Conservation (phyloP, 805 yeast species). For the Torulaspora indica region DNA sequence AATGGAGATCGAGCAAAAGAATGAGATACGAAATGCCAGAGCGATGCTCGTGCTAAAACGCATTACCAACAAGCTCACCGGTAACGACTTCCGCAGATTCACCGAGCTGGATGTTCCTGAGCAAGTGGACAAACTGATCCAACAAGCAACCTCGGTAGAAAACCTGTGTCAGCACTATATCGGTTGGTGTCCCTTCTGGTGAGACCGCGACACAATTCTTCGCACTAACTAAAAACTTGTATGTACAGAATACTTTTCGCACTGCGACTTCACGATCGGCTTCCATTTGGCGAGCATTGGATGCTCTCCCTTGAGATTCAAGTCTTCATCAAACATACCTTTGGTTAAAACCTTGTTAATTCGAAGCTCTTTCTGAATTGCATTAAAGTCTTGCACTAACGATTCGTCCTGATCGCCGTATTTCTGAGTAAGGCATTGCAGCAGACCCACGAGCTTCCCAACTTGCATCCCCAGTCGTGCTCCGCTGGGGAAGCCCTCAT, state of each 20-base stretch:
- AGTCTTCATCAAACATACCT: slow-evolving; percentile 49
- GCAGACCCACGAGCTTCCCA: slow-evolving; percentile 58
- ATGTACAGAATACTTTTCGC: slow-evolving; percentile 16
- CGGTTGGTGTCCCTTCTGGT: slow-evolving; percentile 99
- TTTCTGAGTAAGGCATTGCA: slow-evolving; percentile 36
- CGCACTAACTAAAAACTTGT: slow-evolving; percentile 6
- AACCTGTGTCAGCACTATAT: slow-evolving; percentile 93
- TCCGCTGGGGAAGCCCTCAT: slow-evolving; percentile 72
- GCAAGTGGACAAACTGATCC: slow-evolving; percentile 90
- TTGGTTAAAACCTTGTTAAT: slow-evolving; percentile 55
- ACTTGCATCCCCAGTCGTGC: slow-evolving; percentile 60
- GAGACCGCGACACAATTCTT: slow-evolving; percentile 9
- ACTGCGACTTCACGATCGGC: slow-evolving; percentile 17
- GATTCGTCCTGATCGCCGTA: slow-evolving; percentile 19
- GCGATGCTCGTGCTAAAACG: slow-evolving; percentile 86
- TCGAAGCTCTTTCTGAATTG: slow-evolving; percentile 50
- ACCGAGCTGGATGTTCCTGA: slow-evolving; percentile 72
- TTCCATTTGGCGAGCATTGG: slow-evolving; percentile 47
- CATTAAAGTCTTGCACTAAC: slow-evolving; percentile 27
- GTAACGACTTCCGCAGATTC: slow-evolving; percentile 79
- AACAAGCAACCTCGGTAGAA: slow-evolving; percentile 94
- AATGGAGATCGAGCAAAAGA: slow-evolving; percentile 62
- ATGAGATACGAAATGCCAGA: slow-evolving; percentile 77
- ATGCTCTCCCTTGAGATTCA: slow-evolving; percentile 39
- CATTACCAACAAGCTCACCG: slow-evolving; percentile 87